Conservation (phyloP, 768 basidiomycete species). For the Psilocybe tampanensis region DNA sequence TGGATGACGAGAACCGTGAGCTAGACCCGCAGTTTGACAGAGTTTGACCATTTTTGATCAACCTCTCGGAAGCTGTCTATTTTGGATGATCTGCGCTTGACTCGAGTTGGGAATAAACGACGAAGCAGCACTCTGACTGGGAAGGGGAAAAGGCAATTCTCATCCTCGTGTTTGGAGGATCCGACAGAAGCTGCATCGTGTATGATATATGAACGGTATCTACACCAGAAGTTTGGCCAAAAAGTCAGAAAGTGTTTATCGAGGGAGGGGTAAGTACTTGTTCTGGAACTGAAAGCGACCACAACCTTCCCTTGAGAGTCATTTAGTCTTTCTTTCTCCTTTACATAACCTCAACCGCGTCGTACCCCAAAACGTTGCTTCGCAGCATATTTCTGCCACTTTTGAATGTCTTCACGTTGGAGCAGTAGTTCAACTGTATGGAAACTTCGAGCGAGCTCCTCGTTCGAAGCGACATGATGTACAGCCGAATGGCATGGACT, state of each 20-base stretch:
- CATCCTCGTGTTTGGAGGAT: no score
- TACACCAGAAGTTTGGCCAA: no score
- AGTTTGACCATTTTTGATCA: constrained; percentile 3
- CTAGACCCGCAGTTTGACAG: not conserved
- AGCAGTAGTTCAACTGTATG: constrained; percentile 54
- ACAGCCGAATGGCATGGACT: constrained; percentile 50
- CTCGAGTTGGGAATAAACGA: no score
- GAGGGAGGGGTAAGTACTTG: no score
- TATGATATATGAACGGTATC: no score
- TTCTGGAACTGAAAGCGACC: no score
- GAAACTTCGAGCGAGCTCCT: constrained; percentile 51
- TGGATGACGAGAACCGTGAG: no score
- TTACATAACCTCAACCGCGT: constrained; percentile 5
- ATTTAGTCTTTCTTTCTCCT: not conserved
- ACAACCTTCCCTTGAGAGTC: no score
- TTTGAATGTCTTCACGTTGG: constrained; percentile 54
- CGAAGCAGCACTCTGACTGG: no score
- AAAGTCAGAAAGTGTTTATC: no score
- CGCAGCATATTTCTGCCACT: constrained; percentile 56
- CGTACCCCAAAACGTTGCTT: constrained; percentile 41
- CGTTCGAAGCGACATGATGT: constrained; percentile 50
- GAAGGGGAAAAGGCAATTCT: no score
- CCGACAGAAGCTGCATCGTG: no score
- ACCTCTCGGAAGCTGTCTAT: not conserved
- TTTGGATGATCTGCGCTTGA: constrained; percentile 8